Base-by-base conservation (phyloP, 2,329 filamentous ascomycete genomes). In the Aspergillus hiratsukae region DNA sequence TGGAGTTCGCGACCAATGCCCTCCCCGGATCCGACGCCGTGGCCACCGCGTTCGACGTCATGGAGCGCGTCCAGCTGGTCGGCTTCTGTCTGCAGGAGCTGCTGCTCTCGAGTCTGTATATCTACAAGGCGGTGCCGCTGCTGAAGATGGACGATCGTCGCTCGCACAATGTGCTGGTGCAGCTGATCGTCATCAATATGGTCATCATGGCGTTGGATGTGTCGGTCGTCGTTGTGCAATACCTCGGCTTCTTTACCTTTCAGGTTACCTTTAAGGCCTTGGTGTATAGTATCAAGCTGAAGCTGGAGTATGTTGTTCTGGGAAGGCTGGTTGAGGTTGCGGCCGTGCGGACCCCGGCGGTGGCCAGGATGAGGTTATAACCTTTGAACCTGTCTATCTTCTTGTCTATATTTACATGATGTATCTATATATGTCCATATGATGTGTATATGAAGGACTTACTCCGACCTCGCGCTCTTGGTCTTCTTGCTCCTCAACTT, bases 1-100 rank as follows among this genome's bases (percentile, higher is more conserved):
- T 80, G 50, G 74, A 75, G n/a, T 69, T 73, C 41, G 75, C 74
- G 27, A 69, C 67, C 37, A 76, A 77, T 52, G 64, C 48, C 17
- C 59, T 46, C 7, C 53, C 54, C 10, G 46, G 63, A 51, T 61
- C 61, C 0, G 17, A 19, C 1, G 56, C 62, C 5, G 75, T 73
- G 54, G 58, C 61, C 3, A 23, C 57, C 0, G 73, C 65, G 1
- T 79, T 76, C 61, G 69, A 72, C 28, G 59, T 78, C 48, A 74
- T 80, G 66, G 82, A 84, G 58, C 78, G 80, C 60, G 72, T 83
- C 10, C 81, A 84, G 61, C 74, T 84, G 51, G 76, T 78, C 3
- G 72, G 80, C 8, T 84, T 84, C 65, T 82, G 78, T 55, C 40
- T 82, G 5, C 81, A 84, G 65, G 82, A 84, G 58, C 68, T 78